Conservation (phyloP, 208 protist genomes). For the Leishmania major region DNA sequence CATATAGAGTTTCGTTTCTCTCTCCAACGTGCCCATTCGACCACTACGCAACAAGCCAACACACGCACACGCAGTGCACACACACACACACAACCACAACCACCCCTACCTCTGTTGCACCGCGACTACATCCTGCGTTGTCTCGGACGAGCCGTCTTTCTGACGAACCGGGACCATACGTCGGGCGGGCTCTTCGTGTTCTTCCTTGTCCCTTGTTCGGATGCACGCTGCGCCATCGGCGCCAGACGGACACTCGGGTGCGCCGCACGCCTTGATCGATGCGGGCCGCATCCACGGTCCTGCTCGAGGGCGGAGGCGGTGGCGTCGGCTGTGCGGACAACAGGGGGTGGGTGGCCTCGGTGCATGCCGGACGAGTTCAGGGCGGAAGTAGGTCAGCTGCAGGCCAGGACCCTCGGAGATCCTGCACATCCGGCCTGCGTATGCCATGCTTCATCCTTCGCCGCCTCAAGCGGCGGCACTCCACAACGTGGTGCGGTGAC, state of each 20-base stretch:
- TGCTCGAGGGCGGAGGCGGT: background rate
- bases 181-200: too few species aligned
- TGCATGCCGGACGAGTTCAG: background rate
- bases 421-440: background rate
- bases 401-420: background rate
- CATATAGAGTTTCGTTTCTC: too few species aligned
- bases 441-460: background rate
- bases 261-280: background rate
- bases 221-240: background rate
- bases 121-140: background rate
- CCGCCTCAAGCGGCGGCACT: background rate
- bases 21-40: too few species aligned
- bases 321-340: background rate
- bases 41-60: too few species aligned
- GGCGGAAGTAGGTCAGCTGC: background rate
- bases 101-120: background rate
- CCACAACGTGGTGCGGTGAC: background rate
- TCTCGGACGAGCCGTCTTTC: background rate
- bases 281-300: background rate
- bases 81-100: background rate
- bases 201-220: too few species aligned
- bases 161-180: too few species aligned
- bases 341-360: background rate
- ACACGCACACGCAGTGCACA: too few species aligned
- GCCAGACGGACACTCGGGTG: background rate